Percentiles rank a stretch among this genome's conserved stretches.
Evolutionary conservation across 1,284 basidiomycete species (phyloP).

Genomic region (Austropuccinia psidii): DNA sequence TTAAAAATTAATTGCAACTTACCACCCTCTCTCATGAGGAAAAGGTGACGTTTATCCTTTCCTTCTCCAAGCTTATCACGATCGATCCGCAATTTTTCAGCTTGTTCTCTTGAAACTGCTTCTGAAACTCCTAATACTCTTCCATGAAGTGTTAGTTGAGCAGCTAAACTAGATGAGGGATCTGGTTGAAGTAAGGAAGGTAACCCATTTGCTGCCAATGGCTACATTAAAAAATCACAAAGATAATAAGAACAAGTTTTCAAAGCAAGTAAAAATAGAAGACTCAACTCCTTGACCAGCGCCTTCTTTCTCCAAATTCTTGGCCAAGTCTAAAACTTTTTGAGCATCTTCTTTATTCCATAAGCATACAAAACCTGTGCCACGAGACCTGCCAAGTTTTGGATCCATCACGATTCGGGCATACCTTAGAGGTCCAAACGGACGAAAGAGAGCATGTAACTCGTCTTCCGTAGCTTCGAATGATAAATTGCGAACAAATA

Average conservation of each 20-base stretch:
- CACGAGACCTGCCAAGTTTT: conserved; percentile 73
- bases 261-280: conserved; percentile 41
- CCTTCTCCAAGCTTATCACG: conserved; percentile 71
- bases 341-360: conserved; percentile 91
- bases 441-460: conserved; percentile 72
- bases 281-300: conserved; percentile 47
- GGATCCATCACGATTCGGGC: conserved; percentile 83
- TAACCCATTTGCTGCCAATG: conserved; percentile 46
- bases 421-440: conserved; percentile 87
- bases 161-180: conserved; percentile 75
- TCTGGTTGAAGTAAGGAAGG: conserved; percentile 89
- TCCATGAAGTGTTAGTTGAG: conserved; percentile 79
- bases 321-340: conserved; percentile 71
- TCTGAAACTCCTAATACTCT: conserved; percentile 81
- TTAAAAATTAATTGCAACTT: conserved; percentile 43
- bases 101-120: conserved; percentile 83
- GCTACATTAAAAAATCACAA: conserved; percentile 33
- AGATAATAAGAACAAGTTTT: conserved; percentile 35
- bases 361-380: conserved; percentile 95
- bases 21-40: conserved; percentile 93
- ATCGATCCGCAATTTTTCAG: conserved; percentile 74
- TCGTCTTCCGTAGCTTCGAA: conserved; percentile 89
- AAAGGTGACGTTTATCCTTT: conserved; percentile 90
- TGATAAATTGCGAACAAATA: conserved; percentile 91
- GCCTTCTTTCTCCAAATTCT: conserved; percentile 59